Conservation (phyloP, 805 yeast species). For the Candida ascalaphidarum region DNA sequence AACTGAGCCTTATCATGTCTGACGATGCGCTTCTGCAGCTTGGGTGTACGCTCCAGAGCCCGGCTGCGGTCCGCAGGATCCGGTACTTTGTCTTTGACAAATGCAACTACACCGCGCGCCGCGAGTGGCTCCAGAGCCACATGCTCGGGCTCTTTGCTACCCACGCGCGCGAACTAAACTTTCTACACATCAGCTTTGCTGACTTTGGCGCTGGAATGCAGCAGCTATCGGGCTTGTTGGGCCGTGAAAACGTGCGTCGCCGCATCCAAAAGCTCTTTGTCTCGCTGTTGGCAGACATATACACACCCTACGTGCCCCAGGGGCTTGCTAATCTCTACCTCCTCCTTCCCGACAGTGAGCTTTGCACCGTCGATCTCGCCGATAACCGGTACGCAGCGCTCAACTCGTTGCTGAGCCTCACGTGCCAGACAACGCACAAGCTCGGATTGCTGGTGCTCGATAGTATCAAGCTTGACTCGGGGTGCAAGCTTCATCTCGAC, state of each 20-base stretch:
- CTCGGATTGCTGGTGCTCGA: constrained; percentile 19
- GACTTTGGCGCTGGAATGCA: constrained; percentile 16
- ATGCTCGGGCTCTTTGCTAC: constrained; percentile 18
- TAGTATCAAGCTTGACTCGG: constrained; percentile 12
- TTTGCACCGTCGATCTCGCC: constrained; percentile 12
- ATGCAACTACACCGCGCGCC: constrained; percentile 9
- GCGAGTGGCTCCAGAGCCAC: constrained; percentile 13
- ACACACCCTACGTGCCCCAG: constrained; percentile 16
- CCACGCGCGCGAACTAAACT: constrained; percentile 14
- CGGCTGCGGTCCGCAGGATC: constrained; percentile 11
- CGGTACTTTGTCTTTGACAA: constrained; percentile 26
- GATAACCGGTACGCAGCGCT: constrained; percentile 11
- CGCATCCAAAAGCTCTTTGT: constrained; percentile 22
- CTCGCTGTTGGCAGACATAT: constrained; percentile 13
- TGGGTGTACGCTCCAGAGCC: constrained; percentile 10
- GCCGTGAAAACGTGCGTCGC: constrained; percentile 14
- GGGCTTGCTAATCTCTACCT: constrained; percentile 22
- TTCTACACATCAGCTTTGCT: constrained; percentile 22
- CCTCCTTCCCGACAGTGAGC: constrained; percentile 22
- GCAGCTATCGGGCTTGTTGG: constrained; percentile 15
- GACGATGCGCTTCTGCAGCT: constrained; percentile 10
- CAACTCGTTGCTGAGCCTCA: constrained; percentile 17
- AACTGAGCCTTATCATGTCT: constrained; percentile 17
- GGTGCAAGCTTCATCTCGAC: constrained; percentile 14
- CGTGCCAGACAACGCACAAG: constrained; percentile 23